Conservation (phyloP, 192 early-diverging fungal genomes). For the Mortierella alpina region DNA sequence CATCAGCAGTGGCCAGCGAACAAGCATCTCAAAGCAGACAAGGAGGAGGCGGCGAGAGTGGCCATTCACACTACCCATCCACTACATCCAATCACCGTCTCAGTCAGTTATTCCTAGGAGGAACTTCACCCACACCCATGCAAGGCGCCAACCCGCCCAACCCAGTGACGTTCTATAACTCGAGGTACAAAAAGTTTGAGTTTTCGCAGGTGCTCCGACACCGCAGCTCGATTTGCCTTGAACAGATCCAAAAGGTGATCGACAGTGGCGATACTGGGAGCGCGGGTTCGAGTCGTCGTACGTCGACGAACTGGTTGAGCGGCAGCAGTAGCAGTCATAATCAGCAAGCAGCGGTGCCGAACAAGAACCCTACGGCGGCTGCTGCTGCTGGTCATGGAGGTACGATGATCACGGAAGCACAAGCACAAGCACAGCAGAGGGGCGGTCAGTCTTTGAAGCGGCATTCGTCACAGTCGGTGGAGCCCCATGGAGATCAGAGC, state of each 20-base stretch:
- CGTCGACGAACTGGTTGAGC: neutral
- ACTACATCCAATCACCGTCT: constrained; percentile 31
- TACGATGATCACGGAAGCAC: neutral
- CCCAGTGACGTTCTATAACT: constrained; percentile 40
- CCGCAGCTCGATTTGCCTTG: constrained; percentile 41
- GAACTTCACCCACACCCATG: neutral
- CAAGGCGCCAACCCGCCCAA: constrained; percentile 2
- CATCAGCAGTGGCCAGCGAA: neutral
- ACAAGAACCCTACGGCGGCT: neutral
- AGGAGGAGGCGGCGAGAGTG: neutral
- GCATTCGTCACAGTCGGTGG: constrained; percentile 8
- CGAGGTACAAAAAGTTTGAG: constrained; percentile 57
- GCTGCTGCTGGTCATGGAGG: neutral
- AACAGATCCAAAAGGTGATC: constrained; percentile 45
- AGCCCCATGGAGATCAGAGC: neutral
- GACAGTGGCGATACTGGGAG: constrained; percentile 1
- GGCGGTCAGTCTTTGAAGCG: constrained; percentile 4
- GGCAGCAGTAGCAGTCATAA: neutral
- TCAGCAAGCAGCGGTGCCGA: neutral
- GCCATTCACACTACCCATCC: constrained; percentile 25
- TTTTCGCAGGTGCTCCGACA: constrained; percentile 43
- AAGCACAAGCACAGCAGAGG: neutral
- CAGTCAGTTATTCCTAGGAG: constrained; percentile 25
- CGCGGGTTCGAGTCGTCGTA: neutral
- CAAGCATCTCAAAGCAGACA: no score